A percentile compares a stretch with the other conserved stretches of the same genome.
These are phyloP conservation scores for Globisporangium yorkense DNA, from an alignment of 352 stramenopile species.

Conservation along the genomic window DNA sequence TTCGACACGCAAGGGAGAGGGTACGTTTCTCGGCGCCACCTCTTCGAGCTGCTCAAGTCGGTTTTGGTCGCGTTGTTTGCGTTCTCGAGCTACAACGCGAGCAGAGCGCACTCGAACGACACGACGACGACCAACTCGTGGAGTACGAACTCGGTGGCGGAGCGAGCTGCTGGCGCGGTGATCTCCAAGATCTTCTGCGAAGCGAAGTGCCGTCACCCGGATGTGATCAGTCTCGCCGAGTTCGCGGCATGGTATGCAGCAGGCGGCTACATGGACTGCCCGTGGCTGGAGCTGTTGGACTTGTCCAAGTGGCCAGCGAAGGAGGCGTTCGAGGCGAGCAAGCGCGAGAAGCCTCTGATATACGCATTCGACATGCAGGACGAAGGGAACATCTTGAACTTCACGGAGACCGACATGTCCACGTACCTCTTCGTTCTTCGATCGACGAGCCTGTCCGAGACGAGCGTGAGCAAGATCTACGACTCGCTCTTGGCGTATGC, in stretches of 20 bases:
- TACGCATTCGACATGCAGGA: slow-evolving; percentile 86
- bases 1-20: slow-evolving; percentile 63
- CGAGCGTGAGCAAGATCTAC: slow-evolving; percentile 76
- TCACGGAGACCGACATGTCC: slow-evolving; percentile 79
- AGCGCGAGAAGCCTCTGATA: slow-evolving; percentile 76
- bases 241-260: slow-evolving; percentile 97
- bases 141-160: slow-evolving; percentile 79
- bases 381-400: slow-evolving; percentile 80
- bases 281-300: slow-evolving; percentile 95
- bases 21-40: slow-evolving; percentile 55
- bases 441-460: slow-evolving; percentile 66
- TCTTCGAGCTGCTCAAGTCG: slow-evolving; percentile 82
- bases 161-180: slow-evolving; percentile 83
- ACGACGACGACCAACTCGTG: slow-evolving; percentile 45
- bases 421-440: slow-evolving; percentile 83
- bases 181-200: slow-evolving; percentile 88
- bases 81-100: slow-evolving; percentile 77
- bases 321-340: slow-evolving; percentile 83
- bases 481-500: slow-evolving; percentile 70
- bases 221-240: slow-evolving; percentile 90
- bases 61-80: slow-evolving; percentile 79
- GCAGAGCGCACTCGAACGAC: slow-evolving; percentile 54
- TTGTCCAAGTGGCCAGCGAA: slow-evolving; percentile 93
- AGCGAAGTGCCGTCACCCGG: slow-evolving; percentile 44
- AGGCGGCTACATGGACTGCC: slow-evolving; percentile 91